Conservation (phyloP, 1,139 yeast genomes). For the Candida mesenterica region DNA sequence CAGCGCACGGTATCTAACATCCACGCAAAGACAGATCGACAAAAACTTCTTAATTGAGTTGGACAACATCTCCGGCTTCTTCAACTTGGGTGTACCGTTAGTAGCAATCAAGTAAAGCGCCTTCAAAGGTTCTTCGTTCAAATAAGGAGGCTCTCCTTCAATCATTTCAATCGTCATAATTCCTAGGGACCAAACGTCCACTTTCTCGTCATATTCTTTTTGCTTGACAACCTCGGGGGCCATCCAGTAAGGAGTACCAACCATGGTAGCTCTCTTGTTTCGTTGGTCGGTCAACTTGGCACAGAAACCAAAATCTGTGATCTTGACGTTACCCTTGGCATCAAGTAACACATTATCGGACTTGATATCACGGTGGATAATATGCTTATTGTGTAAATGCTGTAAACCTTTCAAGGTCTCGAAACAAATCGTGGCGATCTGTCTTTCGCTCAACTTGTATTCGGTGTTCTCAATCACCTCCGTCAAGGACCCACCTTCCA, state of each 20-base stretch:
- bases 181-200: conserved; percentile 97
- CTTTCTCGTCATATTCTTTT: conserved; percentile 94
- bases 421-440: conserved; percentile 85
- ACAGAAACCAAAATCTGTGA: conserved; percentile 97
- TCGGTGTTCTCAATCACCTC: conserved; percentile 87
- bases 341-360: conserved; percentile 90
- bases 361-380: conserved; percentile 94
- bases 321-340: conserved; percentile 84
- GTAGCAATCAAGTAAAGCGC: conserved; percentile 91
- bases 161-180: conserved; percentile 99
- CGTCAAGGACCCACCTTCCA: conserved; percentile 62
- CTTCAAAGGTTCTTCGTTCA: conserved; percentile 92
- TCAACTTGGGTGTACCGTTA: conserved; percentile 93
- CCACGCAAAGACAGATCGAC: conserved; percentile 92
- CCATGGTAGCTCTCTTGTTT: conserved; percentile 96
- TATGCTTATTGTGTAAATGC: conserved; percentile 85
- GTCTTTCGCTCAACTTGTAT: conserved; percentile 61
- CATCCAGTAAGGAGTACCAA: conserved; percentile 99
- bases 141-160: conserved; percentile 96
- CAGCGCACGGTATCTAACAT: conserved; percentile 86
- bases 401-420: conserved; percentile 92
- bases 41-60: conserved; percentile 81
- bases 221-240: conserved; percentile 98
- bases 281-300: conserved; percentile 93
- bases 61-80: conserved; percentile 78